Percentiles rank a stretch among this genome's conserved stretches.
phyloP scores from a whole-genome alignment of 2,329 filamentous ascomycete species.

The Trichoderma sp. region DNA sequence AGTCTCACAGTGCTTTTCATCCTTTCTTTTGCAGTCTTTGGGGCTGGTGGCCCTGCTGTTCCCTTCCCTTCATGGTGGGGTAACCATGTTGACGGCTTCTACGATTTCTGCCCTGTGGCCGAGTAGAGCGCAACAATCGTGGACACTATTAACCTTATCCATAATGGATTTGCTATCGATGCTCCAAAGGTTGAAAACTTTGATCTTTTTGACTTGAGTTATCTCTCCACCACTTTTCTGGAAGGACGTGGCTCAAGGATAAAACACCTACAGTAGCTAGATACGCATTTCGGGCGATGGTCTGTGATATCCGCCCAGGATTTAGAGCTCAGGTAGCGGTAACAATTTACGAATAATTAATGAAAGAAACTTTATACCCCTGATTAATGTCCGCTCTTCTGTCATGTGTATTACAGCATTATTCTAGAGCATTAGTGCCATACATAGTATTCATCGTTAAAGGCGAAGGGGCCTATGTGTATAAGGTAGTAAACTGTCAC shows the following conservation, averaged over 20 bases:
- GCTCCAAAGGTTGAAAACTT: not conserved
- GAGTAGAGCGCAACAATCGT: slow-evolving; percentile 27
- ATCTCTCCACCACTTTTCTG: not conserved
- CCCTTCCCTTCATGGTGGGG: slow-evolving; percentile 55
- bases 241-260: slow-evolving; percentile 1
- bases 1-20: slow-evolving; percentile 49
- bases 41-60: slow-evolving; percentile 42
- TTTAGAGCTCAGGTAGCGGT: not conserved
- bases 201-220: not conserved
- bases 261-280: not conserved
- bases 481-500: not conserved
- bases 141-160: not conserved
- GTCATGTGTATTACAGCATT: not conserved
- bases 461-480: not conserved
- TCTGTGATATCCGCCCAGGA: not conserved
- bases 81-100: slow-evolving; percentile 48
- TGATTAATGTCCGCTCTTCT: not conserved
- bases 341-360: not conserved
- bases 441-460: not conserved
- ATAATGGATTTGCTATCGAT: not conserved
- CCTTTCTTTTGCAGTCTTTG: slow-evolving; percentile 55
- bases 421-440: not conserved
- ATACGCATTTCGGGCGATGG: not conserved
- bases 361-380: not conserved
- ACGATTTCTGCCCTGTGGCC: slow-evolving; percentile 44